A percentile compares a stretch with the other conserved stretches of the same genome.
Evolutionary conservation across 2,329 filamentous ascomycete genomes (phyloP).

Genomic region (Chaetomiaceae sp.): DNA sequence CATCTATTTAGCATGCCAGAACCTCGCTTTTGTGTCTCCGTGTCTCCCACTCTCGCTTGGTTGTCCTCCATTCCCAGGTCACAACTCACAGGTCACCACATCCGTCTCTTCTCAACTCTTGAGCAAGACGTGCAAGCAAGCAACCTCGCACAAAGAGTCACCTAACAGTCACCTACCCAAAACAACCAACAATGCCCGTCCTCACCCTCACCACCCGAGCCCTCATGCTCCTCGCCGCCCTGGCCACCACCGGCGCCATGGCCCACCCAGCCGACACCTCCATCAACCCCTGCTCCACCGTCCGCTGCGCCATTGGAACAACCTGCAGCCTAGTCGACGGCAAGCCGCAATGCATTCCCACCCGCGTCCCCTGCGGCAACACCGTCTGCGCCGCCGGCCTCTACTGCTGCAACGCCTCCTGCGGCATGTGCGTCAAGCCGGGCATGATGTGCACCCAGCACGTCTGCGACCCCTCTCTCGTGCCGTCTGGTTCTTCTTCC

Average conservation of each 20-base stretch:
- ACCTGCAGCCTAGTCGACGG: constrained; percentile 19
- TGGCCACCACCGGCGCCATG: constrained; percentile 10
- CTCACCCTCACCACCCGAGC: constrained; percentile 3
- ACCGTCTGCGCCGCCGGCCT: constrained; percentile 16
- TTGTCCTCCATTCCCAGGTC: no score
- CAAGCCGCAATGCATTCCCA: constrained; percentile 13
- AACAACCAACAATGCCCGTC: constrained; percentile 10
- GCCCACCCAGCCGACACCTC: constrained; percentile 16
- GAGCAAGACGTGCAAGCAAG: background rate
- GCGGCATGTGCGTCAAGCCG: constrained; percentile 22
- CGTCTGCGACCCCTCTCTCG: constrained; percentile 11
- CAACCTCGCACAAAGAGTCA: no score
- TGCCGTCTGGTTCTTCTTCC: no score
- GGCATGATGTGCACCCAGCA: constrained; percentile 21
- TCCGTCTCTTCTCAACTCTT: no score
- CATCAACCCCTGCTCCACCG: constrained; percentile 13
- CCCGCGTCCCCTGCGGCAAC: constrained; percentile 14
- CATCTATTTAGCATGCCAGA: constrained; percentile 3
- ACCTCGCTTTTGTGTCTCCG: background rate
- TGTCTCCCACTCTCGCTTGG: background rate
- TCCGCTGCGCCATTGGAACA: constrained; percentile 17
- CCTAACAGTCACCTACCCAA: no score
- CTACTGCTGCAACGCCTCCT: constrained; percentile 25
- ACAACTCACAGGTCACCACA: background rate
- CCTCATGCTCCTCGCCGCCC: constrained; percentile 13